These are phyloP conservation scores for Ophiosphaerella herpotricha DNA, from an alignment of 2,329 filamentous ascomycete species.

Conservation along the genomic window DNA sequence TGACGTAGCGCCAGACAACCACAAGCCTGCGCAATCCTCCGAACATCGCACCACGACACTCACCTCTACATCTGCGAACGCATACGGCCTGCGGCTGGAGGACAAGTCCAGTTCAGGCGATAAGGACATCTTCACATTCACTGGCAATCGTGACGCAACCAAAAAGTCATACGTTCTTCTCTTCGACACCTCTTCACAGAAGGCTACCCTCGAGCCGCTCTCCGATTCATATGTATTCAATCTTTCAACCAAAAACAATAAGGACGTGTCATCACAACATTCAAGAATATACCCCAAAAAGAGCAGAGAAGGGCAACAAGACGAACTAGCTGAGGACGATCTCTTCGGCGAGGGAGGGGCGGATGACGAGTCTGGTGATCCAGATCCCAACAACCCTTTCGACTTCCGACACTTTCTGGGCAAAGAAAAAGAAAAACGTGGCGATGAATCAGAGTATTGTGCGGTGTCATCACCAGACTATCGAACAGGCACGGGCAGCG, in stretches of 20 bases:
- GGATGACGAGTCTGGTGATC: slow-evolving; percentile 42
- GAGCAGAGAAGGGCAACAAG: slow-evolving; percentile 24
- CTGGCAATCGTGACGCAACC: slow-evolving; percentile 39
- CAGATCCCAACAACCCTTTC: slow-evolving; percentile 53
- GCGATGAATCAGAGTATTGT: slow-evolving; percentile 38
- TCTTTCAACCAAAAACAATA: slow-evolving; percentile 69
- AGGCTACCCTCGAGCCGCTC: slow-evolving; percentile 80
- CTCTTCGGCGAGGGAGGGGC: slow-evolving; percentile 32
- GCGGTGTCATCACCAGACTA: slow-evolving; percentile 36
- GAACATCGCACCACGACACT: slow-evolving; percentile 35
- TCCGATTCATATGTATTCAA: slow-evolving; percentile 89
- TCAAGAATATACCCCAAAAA: slow-evolving; percentile 61
- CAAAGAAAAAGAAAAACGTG: slow-evolving; percentile 35
- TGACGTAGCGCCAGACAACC: slow-evolving; percentile 46
- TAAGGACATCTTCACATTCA: slow-evolving; percentile 47
- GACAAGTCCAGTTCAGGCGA: slow-evolving; percentile 32
- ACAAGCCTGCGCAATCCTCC: slow-evolving; percentile 48
- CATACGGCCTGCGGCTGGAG: slow-evolving; percentile 36
- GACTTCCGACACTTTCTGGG: slow-evolving; percentile 55
- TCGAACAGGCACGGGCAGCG: slow-evolving; percentile 33
- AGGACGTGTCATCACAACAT: slow-evolving; percentile 68
- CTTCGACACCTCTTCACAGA: slow-evolving; percentile 74
- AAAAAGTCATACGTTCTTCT: slow-evolving; percentile 61
- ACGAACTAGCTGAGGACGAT: slow-evolving; percentile 36
- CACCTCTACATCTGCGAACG: slow-evolving; percentile 26